A percentile compares a stretch with the other conserved stretches of the same genome.
These are phyloP conservation scores for Paraleonurus japonicus DNA, from an alignment of 257 asterid species.

Conservation along the genomic window DNA sequence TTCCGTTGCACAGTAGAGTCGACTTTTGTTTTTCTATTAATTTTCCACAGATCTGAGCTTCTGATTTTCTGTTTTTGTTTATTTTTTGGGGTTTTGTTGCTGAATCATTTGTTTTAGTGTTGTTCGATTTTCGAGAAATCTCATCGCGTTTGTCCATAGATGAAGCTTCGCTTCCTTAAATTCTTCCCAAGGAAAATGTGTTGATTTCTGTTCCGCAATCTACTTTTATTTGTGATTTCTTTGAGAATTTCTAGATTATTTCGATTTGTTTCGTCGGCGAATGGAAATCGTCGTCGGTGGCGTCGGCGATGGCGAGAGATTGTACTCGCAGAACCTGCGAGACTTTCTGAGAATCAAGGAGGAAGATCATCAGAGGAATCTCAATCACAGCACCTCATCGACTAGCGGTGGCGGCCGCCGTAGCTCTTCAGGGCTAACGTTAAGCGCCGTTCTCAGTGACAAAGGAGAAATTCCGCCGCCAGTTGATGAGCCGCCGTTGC, in stretches of 20 bases:
- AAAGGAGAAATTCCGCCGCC: conserved; percentile 21
- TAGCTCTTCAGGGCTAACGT: conserved; percentile 34
- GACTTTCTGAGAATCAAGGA: conserved; percentile 40
- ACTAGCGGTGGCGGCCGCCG: conserved; percentile 19
- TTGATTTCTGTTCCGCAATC: neutral
- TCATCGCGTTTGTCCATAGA: conserved; percentile 20
- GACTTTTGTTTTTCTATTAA: conserved; percentile 9
- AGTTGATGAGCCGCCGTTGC: conserved; percentile 30
- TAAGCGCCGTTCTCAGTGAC: conserved; percentile 39
- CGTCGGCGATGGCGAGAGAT: conserved; percentile 26
- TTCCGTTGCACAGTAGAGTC: conserved; percentile 9
- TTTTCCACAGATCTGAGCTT: conserved; percentile 30
- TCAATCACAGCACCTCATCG: conserved; percentile 26
- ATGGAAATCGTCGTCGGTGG: conserved; percentile 18
- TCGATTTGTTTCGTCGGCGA: neutral
- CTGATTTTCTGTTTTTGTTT: neutral
- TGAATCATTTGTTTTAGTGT: neutral
- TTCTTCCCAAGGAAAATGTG: conserved; percentile 24
- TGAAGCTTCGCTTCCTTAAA: conserved; percentile 35
- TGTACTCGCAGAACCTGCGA: conserved; percentile 42
- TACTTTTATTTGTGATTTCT: neutral
- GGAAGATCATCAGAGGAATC: conserved; percentile 32
- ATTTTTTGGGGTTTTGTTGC: neutral
- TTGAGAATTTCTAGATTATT: neutral
- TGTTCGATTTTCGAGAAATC: conserved; percentile 34